Percentiles rank a stretch among this genome's conserved stretches.
phyloP scores from a whole-genome alignment of 1,284 basidiomycete species.

The Moesziomyces globuligerus region DNA sequence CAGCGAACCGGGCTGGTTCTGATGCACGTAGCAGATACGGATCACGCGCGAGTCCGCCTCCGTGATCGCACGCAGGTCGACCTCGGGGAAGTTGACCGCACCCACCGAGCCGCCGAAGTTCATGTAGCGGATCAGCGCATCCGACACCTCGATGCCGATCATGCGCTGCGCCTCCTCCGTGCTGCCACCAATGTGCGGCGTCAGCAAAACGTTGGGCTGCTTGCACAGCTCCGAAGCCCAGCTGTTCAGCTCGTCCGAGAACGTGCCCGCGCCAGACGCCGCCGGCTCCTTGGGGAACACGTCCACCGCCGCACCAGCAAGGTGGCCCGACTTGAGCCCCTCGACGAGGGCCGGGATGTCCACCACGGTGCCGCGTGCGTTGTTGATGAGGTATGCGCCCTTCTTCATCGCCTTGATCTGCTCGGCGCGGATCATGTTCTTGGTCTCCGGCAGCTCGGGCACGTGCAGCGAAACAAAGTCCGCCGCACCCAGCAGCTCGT shows the following conservation, averaged over 20 bases:
- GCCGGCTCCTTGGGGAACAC: slow-evolving; percentile 94
- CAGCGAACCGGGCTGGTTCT: slow-evolving; percentile 96
- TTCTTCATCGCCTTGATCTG: slow-evolving; percentile 92
- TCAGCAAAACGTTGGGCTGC: slow-evolving; percentile 62
- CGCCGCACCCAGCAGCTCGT: slow-evolving; percentile 79
- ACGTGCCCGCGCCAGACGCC: slow-evolving; percentile 85
- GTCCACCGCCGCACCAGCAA: slow-evolving; percentile 94
- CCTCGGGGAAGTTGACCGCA: slow-evolving; percentile 98
- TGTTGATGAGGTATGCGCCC: slow-evolving; percentile 96
- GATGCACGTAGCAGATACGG: slow-evolving; percentile 94
- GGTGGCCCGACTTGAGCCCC: slow-evolving; percentile 82
- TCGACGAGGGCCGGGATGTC: slow-evolving; percentile 90
- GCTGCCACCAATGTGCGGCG: slow-evolving; percentile 95
- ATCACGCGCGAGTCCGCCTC: slow-evolving; percentile 82
- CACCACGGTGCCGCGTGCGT: slow-evolving; percentile 92
- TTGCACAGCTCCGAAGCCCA: slow-evolving; percentile 60
- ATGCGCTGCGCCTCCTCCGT: slow-evolving; percentile 98
- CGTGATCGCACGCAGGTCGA: slow-evolving; percentile 88
- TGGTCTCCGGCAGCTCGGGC: slow-evolving; percentile 94
- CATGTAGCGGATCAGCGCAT: slow-evolving; percentile 86
- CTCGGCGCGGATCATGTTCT: slow-evolving; percentile 84
- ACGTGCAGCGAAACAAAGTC: slow-evolving; percentile 98
- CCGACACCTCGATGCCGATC: slow-evolving; percentile 95
- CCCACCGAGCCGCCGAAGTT: slow-evolving; percentile 87
- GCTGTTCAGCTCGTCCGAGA: slow-evolving; percentile 58